Conservation (phyloP, 352 stramenopile genomes). For the Plasmopara viticola region DNA sequence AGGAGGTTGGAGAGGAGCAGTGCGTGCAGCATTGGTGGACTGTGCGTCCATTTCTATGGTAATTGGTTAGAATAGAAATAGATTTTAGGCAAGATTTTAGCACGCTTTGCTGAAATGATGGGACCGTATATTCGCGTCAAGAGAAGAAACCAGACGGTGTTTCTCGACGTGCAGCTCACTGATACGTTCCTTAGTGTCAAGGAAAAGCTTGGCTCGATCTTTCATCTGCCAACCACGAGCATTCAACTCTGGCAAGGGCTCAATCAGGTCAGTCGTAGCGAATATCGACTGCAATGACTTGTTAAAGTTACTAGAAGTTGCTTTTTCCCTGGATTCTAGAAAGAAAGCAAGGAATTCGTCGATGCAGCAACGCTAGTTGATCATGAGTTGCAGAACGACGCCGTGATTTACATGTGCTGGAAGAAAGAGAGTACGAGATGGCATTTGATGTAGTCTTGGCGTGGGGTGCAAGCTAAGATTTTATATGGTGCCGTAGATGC, state of each 20-base stretch:
- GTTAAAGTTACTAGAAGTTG: no score
- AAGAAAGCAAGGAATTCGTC: conserved; percentile 68
- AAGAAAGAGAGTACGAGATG: conserved; percentile 76
- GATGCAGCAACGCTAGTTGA: conserved; percentile 76
- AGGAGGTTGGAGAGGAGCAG: no score
- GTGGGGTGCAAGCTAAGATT: not conserved
- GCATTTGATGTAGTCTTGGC: conserved; percentile 5
- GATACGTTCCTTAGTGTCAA: conserved; percentile 83
- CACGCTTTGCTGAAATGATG: no score
- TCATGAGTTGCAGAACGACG: conserved; percentile 79
- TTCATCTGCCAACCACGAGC: conserved; percentile 47
- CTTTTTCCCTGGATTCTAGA: conserved; percentile 26
- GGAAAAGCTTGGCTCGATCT: conserved; percentile 65
- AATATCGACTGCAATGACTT: not conserved
- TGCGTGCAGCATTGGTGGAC: no score
- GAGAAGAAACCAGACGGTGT: conserved; percentile 80
- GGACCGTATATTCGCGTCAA: conserved; percentile 86
- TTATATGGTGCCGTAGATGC: conserved; percentile 35
- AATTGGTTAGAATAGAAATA: no score
- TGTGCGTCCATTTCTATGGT: no score
- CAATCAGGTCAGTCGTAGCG: conserved; percentile 32
- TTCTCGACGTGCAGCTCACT: conserved; percentile 71
- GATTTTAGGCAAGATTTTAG: no score
- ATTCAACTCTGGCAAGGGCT: conserved; percentile 72
- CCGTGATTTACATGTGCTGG: conserved; percentile 82